Conservation (phyloP, 441 rosid species). For the Isatis lusitanica region DNA sequence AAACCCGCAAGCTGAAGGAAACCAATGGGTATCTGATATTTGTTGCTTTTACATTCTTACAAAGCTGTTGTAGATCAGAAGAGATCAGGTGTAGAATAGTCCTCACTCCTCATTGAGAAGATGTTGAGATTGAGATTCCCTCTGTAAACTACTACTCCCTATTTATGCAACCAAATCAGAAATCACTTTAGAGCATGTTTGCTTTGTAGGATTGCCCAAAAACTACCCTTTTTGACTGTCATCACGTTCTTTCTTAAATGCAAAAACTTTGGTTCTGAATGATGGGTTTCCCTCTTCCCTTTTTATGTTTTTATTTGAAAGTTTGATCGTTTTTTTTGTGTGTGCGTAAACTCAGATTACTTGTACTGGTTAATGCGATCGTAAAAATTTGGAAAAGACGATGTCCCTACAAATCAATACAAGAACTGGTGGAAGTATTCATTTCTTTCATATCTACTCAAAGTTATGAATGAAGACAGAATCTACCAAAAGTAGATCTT, state of each 20-base stretch:
- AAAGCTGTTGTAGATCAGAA: conserved; percentile 19
- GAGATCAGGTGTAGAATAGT: conserved; percentile 19
- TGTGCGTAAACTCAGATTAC: not conserved
- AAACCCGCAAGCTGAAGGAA: conserved; percentile 40
- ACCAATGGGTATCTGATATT: not conserved
- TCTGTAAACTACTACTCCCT: not conserved
- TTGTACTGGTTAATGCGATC: not conserved
- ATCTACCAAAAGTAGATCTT: conserved; percentile 18
- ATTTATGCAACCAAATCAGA: not conserved
- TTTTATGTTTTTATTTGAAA: not conserved
- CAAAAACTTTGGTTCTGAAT: not conserved
- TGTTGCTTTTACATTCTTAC: conserved; percentile 1
- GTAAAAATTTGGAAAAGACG: no score
- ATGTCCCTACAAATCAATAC: not conserved
- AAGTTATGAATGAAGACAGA: conserved; percentile 1
- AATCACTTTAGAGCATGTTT: not conserved
- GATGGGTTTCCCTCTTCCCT: not conserved
- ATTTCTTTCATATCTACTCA: not conserved
- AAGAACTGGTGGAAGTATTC: not conserved
- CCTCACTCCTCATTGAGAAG: not conserved
- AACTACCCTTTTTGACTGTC: not conserved
- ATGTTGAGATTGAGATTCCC: conserved; percentile 17
- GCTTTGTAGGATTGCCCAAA: not conserved
- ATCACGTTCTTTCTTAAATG: not conserved
- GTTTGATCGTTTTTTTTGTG: not conserved